These are phyloP conservation scores for Guillardia theta DNA, from an alignment of 78 protist genomes.

Conservation along the genomic window DNA sequence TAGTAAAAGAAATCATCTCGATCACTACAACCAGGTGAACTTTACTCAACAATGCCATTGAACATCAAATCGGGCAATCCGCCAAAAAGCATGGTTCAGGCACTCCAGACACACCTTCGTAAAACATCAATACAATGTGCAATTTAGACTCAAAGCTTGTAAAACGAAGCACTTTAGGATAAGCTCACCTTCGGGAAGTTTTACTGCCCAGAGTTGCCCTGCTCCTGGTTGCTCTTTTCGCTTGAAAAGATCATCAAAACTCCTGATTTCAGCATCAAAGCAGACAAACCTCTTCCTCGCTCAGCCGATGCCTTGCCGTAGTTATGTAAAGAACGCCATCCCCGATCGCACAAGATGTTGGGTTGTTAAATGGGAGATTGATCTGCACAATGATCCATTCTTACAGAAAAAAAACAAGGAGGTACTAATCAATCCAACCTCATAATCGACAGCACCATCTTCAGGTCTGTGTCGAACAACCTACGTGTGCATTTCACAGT, in stretches of 20 bases:
- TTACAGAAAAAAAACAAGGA: too few species aligned
- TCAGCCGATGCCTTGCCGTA: neutral
- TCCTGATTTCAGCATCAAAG: neutral
- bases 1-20: too few species aligned
- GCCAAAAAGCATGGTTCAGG: too few species aligned
- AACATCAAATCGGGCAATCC: too few species aligned
- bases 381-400: too few species aligned
- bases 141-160: too few species aligned
- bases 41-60: too few species aligned
- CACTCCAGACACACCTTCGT: too few species aligned
- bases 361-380: constrained; percentile 8
- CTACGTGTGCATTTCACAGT: neutral
- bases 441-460: neutral
- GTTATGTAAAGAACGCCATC: neutral
- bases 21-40: too few species aligned
- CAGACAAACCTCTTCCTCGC: neutral
- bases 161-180: neutral
- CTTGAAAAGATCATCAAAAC: neutral
- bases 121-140: too few species aligned
- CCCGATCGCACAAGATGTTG: neutral
- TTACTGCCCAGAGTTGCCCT: constrained; percentile 21
- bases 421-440: too few species aligned
- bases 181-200: neutral
- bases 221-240: constrained; percentile 21
- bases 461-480: neutral